phyloP scores from a whole-genome alignment of 805 yeast species.

The Starmerella roubikii region DNA sequence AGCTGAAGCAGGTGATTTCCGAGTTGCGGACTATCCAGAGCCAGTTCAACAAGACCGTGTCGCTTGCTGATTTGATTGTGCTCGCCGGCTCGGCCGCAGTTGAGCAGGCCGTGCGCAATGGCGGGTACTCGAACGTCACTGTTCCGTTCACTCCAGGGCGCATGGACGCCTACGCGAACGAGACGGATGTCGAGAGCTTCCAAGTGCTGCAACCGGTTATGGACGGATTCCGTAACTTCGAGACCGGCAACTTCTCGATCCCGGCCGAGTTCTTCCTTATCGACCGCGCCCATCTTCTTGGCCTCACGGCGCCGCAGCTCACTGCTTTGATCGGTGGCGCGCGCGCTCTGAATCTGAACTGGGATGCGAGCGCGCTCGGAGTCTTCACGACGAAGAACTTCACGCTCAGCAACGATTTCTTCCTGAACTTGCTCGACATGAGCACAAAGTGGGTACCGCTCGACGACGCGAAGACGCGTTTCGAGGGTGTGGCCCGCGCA shows the following conservation, averaged over 20 bases:
- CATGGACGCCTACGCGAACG: conserved; percentile 10
- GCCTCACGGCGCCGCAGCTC: conserved; percentile 15
- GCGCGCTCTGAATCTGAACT: conserved; percentile 14
- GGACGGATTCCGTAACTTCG: conserved; percentile 18
- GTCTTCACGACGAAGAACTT: conserved; percentile 12
- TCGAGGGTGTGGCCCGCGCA: conserved; percentile 15
- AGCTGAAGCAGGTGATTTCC: conserved; percentile 10
- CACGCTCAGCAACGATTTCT: conserved; percentile 15
- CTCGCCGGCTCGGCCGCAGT: conserved; percentile 15
- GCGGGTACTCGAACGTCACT: conserved; percentile 6
- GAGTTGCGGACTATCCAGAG: conserved; percentile 6
- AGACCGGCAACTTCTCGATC: conserved; percentile 9
- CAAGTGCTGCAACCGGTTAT: conserved; percentile 16
- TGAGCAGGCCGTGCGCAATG: conserved; percentile 13
- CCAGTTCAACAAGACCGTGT: conserved; percentile 13
- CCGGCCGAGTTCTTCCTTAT: conserved; percentile 15
- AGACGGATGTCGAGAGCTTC: conserved; percentile 13
- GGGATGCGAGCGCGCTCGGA: conserved; percentile 14
- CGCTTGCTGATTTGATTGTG: conserved; percentile 16
- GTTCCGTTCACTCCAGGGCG: conserved; percentile 18
- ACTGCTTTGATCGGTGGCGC: conserved; percentile 16
- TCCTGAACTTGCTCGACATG: conserved; percentile 11
- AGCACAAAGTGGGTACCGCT: conserved; percentile 13
- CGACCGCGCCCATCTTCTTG: conserved; percentile 15
- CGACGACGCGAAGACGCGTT: conserved; percentile 12